Conservation (phyloP, 2,329 filamentous ascomycete genomes). For the Talaromyces albobiverticillius region DNA sequence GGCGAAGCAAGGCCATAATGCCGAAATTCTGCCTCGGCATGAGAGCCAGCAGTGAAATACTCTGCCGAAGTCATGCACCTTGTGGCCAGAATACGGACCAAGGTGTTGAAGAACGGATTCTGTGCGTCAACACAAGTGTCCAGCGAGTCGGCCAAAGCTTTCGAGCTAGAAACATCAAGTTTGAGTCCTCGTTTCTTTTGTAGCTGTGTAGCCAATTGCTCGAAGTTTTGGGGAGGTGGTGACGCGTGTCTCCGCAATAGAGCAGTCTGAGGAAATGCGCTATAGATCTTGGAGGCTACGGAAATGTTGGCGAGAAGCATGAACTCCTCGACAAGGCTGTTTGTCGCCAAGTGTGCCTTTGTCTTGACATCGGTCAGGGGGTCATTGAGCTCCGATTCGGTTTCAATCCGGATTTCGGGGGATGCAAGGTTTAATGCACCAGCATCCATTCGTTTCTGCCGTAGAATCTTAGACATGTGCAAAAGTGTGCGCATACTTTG, state of each 20-base stretch:
- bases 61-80: slow-evolving; percentile 99
- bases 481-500: slow-evolving; percentile 83
- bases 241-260: slow-evolving; percentile 88
- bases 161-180: slow-evolving; percentile 79
- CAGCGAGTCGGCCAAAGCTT: slow-evolving; percentile 88
- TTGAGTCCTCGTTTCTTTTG: slow-evolving; percentile 80
- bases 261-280: slow-evolving; percentile 90
- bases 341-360: slow-evolving; percentile 89
- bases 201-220: slow-evolving; percentile 87
- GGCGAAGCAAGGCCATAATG: slow-evolving; percentile 95
- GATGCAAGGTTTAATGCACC: slow-evolving; percentile 93
- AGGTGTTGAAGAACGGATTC: slow-evolving; percentile 97
- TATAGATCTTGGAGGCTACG: slow-evolving; percentile 85
- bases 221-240: slow-evolving; percentile 93
- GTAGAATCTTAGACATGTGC: slow-evolving; percentile 85
- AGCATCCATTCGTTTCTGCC: slow-evolving; percentile 93
- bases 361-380: slow-evolving; percentile 89
- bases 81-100: slow-evolving; percentile 95
- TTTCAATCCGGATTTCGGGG: slow-evolving; percentile 95
- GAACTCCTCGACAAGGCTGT: slow-evolving; percentile 97
- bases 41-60: slow-evolving; percentile 94
- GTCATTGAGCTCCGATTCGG: slow-evolving; percentile 92
- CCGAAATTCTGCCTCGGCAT: slow-evolving; percentile 88
- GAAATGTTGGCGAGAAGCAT: slow-evolving; percentile 98
- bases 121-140: slow-evolving; percentile 74